Percentiles rank a stretch among this genome's conserved stretches.
Evolutionary conservation across 371 early-diverging fungal species (phyloP).

Genomic region (Mortierella sp.): DNA sequence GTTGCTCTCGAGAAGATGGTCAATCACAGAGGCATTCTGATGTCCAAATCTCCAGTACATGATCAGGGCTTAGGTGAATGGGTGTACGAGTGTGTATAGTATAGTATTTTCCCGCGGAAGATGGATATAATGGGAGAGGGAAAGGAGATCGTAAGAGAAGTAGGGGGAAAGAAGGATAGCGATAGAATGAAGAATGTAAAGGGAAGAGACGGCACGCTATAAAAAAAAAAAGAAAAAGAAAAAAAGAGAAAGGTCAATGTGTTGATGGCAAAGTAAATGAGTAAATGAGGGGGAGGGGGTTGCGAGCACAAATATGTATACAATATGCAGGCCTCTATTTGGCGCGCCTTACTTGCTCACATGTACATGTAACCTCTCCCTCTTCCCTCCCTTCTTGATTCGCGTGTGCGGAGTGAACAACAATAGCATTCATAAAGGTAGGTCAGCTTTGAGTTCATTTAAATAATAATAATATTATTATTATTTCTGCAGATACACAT

Average conservation of each 20-base stretch:
- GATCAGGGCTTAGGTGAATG: background rate
- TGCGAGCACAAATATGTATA: no score
- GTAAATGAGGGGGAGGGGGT: background rate
- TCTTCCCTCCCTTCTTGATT: background rate
- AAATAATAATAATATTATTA: no score
- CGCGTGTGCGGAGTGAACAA: no score
- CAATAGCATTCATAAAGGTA: no score
- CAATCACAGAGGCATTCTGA: constrained; percentile 79
- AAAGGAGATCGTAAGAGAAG: background rate
- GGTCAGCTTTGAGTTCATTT: no score
- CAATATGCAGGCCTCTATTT: no score
- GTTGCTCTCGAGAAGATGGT: constrained; percentile 82
- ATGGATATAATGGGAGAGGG: background rate
- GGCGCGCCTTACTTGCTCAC: no score
- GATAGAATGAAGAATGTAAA: background rate
- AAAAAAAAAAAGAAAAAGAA: background rate
- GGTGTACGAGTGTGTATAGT: background rate
- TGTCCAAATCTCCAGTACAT: constrained; percentile 91
- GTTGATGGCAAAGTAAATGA: background rate
- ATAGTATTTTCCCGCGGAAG: background rate
- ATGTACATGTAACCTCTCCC: no score
- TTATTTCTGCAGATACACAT: no score
- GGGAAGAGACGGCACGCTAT: no score
- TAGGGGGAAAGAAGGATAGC: background rate
- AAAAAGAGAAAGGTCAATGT: constrained; percentile 2